These are phyloP conservation scores for Yamadazyma oceani DNA, from an alignment of 1,139 yeast genomes.

Conservation along the genomic window DNA sequence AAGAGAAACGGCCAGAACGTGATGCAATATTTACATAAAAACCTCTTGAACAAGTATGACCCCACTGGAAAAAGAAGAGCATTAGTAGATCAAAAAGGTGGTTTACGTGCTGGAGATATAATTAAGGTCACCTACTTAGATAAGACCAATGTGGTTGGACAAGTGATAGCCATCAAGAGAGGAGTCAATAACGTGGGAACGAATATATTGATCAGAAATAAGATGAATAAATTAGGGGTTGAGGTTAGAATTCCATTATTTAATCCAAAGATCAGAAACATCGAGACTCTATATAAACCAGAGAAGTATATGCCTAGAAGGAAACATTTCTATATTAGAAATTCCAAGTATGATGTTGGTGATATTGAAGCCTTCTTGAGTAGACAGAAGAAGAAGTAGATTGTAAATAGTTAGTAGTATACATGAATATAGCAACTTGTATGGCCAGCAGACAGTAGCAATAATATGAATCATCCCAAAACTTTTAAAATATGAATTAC, in stretches of 20 bases:
- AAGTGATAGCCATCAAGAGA: conserved; percentile 73
- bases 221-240: conserved; percentile 73
- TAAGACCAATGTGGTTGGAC: conserved; percentile 71
- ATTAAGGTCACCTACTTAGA: conserved; percentile 74
- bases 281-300: conserved; percentile 76
- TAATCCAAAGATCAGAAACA: conserved; percentile 71
- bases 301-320: conserved; percentile 66
- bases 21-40: conserved; percentile 47
- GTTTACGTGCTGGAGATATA: conserved; percentile 80
- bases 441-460: no score
- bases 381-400: conserved; percentile 15
- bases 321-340: conserved; percentile 87
- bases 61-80: conserved; percentile 71
- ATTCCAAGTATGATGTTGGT: conserved; percentile 78
- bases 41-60: conserved; percentile 60
- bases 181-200: conserved; percentile 61
- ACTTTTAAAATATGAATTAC: no score
- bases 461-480: no score
- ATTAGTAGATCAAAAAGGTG: conserved; percentile 50
- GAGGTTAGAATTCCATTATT: conserved; percentile 77
- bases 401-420: conserved; percentile 3
- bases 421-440: not conserved
- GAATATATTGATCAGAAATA: conserved; percentile 75
- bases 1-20: conserved; percentile 52
- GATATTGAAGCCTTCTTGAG: conserved; percentile 57